Evolutionary conservation across 148 eudicot species (phyloP).

Genomic region (Polygonum aviculare): DNA sequence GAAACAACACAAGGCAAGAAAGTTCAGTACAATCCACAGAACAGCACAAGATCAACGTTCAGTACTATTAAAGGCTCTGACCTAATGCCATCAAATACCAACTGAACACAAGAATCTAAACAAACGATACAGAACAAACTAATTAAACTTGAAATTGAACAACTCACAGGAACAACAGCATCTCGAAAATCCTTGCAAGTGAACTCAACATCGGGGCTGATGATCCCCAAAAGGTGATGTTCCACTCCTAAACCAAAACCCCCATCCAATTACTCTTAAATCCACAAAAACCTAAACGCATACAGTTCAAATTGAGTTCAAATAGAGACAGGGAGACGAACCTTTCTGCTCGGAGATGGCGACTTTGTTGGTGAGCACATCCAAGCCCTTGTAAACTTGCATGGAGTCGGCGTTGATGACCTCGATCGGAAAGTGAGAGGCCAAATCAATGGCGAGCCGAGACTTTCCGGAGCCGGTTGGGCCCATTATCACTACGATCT

Average conservation of each 20-base stretch:
- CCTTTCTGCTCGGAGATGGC: slow-evolving; percentile 69
- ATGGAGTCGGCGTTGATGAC: slow-evolving; percentile 89
- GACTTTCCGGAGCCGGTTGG: slow-evolving; percentile 92
- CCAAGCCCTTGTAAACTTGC: slow-evolving; percentile 85
- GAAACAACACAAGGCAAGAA: no score
- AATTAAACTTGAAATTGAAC: not conserved
- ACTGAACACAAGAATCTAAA: no score
- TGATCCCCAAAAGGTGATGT: slow-evolving; percentile 80
- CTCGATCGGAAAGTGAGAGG: slow-evolving; percentile 66
- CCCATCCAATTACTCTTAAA: not conserved
- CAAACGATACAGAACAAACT: not conserved
- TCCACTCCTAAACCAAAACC: slow-evolving; percentile 52
- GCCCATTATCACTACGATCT: slow-evolving; percentile 78
- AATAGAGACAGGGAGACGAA: slow-evolving; percentile 13
- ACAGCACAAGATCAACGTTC: no score
- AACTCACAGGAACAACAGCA: slow-evolving; percentile 55
- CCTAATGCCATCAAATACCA: not conserved
- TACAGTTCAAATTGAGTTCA: not conserved
- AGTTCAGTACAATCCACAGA: no score
- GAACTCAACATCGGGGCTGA: slow-evolving; percentile 67
- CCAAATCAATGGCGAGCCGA: slow-evolving; percentile 64
- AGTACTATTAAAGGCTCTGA: not conserved
- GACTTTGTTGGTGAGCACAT: slow-evolving; percentile 93
- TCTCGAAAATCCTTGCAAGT: slow-evolving; percentile 80
- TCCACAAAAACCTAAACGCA: not conserved